phyloP scores from a whole-genome alignment of 2,329 filamentous ascomycete species.

The Calonectria hongkongensis region DNA sequence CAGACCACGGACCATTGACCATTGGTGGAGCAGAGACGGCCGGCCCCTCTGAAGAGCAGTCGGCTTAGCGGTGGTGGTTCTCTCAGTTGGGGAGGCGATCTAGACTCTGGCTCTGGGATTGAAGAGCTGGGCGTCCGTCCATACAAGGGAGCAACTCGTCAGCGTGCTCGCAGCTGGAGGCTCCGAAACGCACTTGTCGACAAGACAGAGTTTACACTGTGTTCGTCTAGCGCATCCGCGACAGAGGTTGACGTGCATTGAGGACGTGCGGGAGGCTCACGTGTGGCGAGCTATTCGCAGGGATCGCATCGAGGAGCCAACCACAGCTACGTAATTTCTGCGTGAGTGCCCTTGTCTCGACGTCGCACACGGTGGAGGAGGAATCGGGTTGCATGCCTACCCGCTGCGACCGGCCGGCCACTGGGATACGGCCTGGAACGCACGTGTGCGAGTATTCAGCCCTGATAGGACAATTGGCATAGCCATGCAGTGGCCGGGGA shows the following conservation, averaged over 20 bases:
- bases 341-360: slow-evolving; percentile 9
- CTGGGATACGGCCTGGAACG: slow-evolving; percentile 31
- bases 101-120: background rate
- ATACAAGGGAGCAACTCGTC: background rate
- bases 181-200: background rate
- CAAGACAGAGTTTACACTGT: slow-evolving; percentile 15
- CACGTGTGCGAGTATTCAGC: slow-evolving; percentile 32
- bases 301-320: slow-evolving; percentile 17
- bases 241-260: background rate
- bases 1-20: background rate
- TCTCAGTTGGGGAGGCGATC: background rate
- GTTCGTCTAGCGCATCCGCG: slow-evolving; percentile 19
- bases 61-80: background rate
- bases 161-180: background rate
- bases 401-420: slow-evolving; percentile 41
- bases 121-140: background rate
- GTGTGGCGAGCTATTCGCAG: slow-evolving; percentile 31
- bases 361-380: slow-evolving; percentile 27
- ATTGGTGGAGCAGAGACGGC: background rate
- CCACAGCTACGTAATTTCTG: slow-evolving; percentile 12
- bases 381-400: slow-evolving; percentile 45
- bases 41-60: background rate
- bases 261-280: slow-evolving; percentile 27
- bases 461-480: slow-evolving; percentile 39
- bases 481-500: background rate